phyloP scores from a whole-genome alignment of 495 filamentous ascomycete species.

The Hypomontagnella monticulosa region DNA sequence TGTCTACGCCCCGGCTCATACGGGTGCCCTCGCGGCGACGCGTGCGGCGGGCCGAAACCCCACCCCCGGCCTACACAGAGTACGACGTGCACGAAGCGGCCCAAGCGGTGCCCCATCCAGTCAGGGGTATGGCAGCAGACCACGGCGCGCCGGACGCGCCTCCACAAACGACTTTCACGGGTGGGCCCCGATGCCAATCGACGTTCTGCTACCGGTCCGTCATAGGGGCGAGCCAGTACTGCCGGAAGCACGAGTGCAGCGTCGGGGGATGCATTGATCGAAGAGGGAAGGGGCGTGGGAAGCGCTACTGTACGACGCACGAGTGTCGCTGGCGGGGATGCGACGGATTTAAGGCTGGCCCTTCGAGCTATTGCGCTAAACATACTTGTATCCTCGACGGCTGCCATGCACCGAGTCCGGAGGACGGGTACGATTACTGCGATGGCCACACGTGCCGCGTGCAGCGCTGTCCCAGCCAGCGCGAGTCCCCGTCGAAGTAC shows the following conservation, averaged over 20 bases:
- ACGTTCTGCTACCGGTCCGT: constrained; percentile 32
- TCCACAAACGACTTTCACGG: background rate
- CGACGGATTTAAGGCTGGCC: background rate
- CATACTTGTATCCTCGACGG: constrained; percentile 31
- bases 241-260: constrained; percentile 34
- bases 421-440: constrained; percentile 32
- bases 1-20: constrained; percentile 22
- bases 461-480: constrained; percentile 20
- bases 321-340: constrained; percentile 36
- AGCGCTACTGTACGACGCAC: constrained; percentile 22
- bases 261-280: constrained; percentile 16
- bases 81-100: constrained; percentile 18
- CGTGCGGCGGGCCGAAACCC: constrained; percentile 26
- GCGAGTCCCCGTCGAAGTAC: constrained; percentile 21
- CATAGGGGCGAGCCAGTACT: constrained; percentile 16
- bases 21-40: constrained; percentile 24
- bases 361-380: constrained; percentile 21
- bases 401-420: constrained; percentile 23
- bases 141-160: background rate
- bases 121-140: background rate
- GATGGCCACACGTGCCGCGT: constrained; percentile 28
- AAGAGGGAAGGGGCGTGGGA: constrained; percentile 30
- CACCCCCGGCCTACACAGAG: constrained; percentile 35
- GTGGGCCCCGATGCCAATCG: constrained; percentile 32
- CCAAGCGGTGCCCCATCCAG: constrained; percentile 5